Conservation (phyloP, 768 basidiomycete species). For the Ramaria sp. region DNA sequence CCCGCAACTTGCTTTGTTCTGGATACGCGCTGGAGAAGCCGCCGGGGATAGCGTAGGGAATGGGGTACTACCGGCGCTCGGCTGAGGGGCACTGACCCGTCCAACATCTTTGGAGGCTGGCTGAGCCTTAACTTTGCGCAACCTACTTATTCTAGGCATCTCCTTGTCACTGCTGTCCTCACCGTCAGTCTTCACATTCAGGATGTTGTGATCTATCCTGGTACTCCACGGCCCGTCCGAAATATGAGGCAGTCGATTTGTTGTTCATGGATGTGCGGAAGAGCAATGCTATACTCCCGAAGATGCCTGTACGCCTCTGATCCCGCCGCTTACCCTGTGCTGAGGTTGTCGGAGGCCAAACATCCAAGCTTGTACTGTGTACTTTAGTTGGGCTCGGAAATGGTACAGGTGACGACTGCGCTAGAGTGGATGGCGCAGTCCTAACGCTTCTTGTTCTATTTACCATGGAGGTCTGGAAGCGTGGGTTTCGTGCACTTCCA, state of each 20-base stretch:
- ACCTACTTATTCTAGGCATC: constrained; percentile 7
- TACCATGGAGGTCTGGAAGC: constrained; percentile 22
- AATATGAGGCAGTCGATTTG: not conserved
- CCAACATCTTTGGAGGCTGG: not conserved
- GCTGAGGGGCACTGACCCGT: not conserved
- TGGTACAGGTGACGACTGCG: not conserved
- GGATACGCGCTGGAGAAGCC: constrained; percentile 6
- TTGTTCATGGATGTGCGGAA: constrained; percentile 21
- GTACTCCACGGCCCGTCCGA: constrained; percentile 22
- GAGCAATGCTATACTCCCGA: constrained; percentile 38
- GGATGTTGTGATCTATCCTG: constrained; percentile 26
- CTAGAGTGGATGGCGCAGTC: not conserved
- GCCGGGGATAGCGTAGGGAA: constrained; percentile 6
- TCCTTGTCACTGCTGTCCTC: constrained; percentile 22
- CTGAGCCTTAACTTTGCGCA: not conserved
- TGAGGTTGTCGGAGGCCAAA: not conserved
- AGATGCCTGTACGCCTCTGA: constrained; percentile 22
- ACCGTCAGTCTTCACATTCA: constrained; percentile 11
- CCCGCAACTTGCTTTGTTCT: not conserved
- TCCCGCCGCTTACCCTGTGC: not conserved
- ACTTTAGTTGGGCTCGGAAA: not conserved
- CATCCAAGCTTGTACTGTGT: not conserved
- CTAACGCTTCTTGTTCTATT: constrained; percentile 9
- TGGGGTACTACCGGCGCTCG: not conserved
- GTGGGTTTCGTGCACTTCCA: constrained; percentile 45